A percentile compares a stretch with the other conserved stretches of the same genome.
phyloP scores from a whole-genome alignment of 371 early-diverging fungal species.

The Mucor velutinosus region DNA sequence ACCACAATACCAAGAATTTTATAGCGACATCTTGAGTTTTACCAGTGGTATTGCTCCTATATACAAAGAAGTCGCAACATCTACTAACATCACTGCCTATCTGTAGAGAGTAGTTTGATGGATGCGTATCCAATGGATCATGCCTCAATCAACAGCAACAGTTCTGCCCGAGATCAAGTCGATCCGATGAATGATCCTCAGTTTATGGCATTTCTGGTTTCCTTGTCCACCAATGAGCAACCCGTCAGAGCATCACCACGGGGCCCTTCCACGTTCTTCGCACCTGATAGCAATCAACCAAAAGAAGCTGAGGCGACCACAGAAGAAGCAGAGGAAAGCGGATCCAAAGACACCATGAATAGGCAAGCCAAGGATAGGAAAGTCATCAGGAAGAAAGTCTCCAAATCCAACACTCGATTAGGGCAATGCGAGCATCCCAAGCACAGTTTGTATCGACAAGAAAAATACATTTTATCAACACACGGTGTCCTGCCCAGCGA shows the following conservation, averaged over 20 bases:
- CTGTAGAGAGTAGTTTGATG: neutral
- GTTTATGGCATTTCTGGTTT: constrained; percentile 20
- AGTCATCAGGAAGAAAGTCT: neutral
- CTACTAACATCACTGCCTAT: neutral
- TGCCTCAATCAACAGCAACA: neutral
- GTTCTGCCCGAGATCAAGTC: neutral
- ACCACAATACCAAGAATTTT: neutral
- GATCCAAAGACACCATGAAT: neutral
- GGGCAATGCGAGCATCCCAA: constrained; percentile 33
- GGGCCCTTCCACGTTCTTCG: neutral
- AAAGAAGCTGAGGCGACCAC: neutral
- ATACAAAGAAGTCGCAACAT: neutral
- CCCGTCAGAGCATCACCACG: neutral
- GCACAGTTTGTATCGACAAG: constrained; percentile 23
- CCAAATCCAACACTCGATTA: neutral
- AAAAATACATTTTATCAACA: constrained; percentile 7
- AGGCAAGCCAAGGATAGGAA: neutral
- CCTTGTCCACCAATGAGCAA: neutral
- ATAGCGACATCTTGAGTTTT: constrained; percentile 6
- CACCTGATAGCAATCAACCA: neutral
- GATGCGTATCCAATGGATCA: neutral
- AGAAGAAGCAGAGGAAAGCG: neutral
- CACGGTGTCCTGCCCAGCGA: neutral
- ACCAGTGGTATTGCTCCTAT: neutral
- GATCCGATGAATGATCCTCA: constrained; percentile 23